Evolutionary conservation across 2,329 filamentous ascomycete species (phyloP).

Genomic region (Pseudohalonectria lignicola): DNA sequence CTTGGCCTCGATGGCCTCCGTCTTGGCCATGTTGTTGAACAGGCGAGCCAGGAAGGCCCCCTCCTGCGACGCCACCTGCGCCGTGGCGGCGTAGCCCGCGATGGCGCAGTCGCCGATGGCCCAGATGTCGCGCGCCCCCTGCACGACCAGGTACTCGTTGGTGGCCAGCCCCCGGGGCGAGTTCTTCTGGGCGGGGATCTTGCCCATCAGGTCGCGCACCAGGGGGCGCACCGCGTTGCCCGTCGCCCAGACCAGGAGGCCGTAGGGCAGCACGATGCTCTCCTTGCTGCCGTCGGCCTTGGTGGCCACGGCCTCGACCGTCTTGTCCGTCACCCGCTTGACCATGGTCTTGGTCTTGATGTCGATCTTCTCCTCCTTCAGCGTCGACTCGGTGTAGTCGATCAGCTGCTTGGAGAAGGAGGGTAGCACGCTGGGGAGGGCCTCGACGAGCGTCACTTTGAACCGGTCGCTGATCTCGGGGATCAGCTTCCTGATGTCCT

Average conservation of each 20-base stretch:
- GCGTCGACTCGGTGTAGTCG: constrained; percentile 97
- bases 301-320: constrained; percentile 79
- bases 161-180: constrained; percentile 90
- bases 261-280: constrained; percentile 75
- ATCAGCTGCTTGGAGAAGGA: constrained; percentile 99
- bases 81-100: constrained; percentile 93
- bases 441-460: constrained; percentile 95
- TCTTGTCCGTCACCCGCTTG: constrained; percentile 89
- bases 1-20: constrained; percentile 67
- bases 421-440: constrained; percentile 88
- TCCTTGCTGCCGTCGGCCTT: constrained; percentile 78
- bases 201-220: constrained; percentile 80
- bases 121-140: constrained; percentile 95
- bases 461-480: constrained; percentile 92
- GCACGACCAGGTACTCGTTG: constrained; percentile 97
- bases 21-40: constrained; percentile 99
- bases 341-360: constrained; percentile 99
- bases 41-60: constrained; percentile 88
- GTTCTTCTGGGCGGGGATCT: constrained; percentile 90
- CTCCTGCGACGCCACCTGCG: constrained; percentile 93
- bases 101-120: constrained; percentile 95
- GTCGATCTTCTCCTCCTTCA: constrained; percentile 96
- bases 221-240: constrained; percentile 88
- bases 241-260: constrained; percentile 95
- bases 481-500: constrained; percentile 96